Evolutionary conservation across 2,329 filamentous ascomycete genomes (phyloP).

Genomic region (Alternaria gansuensis): DNA sequence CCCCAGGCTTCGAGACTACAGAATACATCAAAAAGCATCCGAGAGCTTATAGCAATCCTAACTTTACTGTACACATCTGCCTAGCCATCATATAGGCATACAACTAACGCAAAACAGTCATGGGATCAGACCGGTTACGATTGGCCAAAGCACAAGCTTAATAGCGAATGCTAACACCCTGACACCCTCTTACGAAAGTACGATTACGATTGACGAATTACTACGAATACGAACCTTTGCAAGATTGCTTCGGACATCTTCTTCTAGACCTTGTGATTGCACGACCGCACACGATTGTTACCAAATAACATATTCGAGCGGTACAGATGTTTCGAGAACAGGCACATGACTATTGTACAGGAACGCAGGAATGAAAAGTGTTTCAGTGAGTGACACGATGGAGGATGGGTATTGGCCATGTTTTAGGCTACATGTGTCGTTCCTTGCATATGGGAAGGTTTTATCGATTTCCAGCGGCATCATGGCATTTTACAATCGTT

Average conservation of each 20-base stretch:
- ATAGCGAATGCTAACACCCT: conserved; percentile 50
- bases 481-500: not conserved
- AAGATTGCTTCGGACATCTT: not conserved
- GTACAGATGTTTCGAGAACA: not conserved
- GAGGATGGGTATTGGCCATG: conserved; percentile 1
- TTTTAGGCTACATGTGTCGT: conserved; percentile 16
- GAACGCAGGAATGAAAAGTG: not conserved
- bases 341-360: not conserved
- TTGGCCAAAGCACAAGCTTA: conserved; percentile 58
- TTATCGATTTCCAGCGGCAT: conserved; percentile 5
- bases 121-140: conserved; percentile 47
- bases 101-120: conserved; percentile 30
- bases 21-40: conserved; percentile 61
- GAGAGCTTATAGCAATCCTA: conserved; percentile 60
- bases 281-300: conserved; percentile 1
- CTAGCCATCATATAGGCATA: not conserved
- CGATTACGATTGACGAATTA: conserved; percentile 1
- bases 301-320: not conserved
- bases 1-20: conserved; percentile 62
- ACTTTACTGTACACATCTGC: conserved; percentile 58
- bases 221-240: not conserved
- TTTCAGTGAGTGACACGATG: not conserved
- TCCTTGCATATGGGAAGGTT: conserved; percentile 16
- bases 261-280: not conserved
- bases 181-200: not conserved